Percentiles rank a stretch among this genome's conserved stretches.
These are phyloP conservation scores for Scheffersomyces parashehatae DNA, from an alignment of 1,139 yeast genomes.

Conservation along the genomic window DNA sequence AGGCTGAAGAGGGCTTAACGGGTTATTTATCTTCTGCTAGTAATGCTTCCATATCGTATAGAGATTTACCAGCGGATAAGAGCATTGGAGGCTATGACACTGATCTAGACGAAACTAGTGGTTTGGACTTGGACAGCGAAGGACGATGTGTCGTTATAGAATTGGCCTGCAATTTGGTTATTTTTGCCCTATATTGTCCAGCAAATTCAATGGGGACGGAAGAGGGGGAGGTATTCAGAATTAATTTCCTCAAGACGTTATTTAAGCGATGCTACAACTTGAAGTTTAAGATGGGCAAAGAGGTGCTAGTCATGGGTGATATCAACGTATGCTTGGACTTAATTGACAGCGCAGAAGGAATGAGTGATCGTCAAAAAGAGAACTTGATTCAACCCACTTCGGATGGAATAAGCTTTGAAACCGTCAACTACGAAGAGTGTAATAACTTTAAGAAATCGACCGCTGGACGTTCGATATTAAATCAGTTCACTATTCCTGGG, in stretches of 20 bases:
- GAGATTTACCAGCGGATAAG: conserved; percentile 23
- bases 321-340: conserved; percentile 77
- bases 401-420: conserved; percentile 39
- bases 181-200: conserved; percentile 86
- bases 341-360: conserved; percentile 77
- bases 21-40: conserved; percentile 49
- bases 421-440: conserved; percentile 36
- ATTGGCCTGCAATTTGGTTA: conserved; percentile 57
- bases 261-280: conserved; percentile 62
- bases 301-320: conserved; percentile 84
- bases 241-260: conserved; percentile 56
- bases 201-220: conserved; percentile 78
- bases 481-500: conserved; percentile 28
- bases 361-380: conserved; percentile 43
- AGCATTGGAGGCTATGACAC: conserved; percentile 75
- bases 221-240: conserved; percentile 65
- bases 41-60: conserved; percentile 12
- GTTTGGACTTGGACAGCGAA: conserved; percentile 66
- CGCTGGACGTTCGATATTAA: conserved; percentile 45
- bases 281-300: conserved; percentile 48
- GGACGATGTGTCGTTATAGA: conserved; percentile 83
- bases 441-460: conserved; percentile 41
- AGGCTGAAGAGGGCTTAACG: conserved; percentile 90
- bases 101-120: conserved; percentile 35
- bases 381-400: conserved; percentile 16